Base-by-base conservation (phyloP, 305 asterid genomes). In the Solanum aculeatissimum region DNA sequence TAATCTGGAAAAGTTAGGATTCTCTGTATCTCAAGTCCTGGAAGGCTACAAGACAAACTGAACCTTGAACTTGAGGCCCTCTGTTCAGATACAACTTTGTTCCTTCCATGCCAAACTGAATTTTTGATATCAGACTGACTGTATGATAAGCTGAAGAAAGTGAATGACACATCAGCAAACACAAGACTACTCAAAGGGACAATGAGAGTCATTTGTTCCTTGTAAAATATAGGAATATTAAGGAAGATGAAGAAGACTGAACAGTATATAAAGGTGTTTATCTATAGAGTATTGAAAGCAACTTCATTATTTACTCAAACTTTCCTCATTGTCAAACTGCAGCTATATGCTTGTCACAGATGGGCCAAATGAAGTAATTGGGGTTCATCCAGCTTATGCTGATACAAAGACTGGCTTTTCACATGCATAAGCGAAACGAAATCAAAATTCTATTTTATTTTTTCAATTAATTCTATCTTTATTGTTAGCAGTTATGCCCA, bases 1-100 rank as follows among this genome's bases (percentile, higher is more conserved):
- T 42, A 72, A 72, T 72, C 80, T 45, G 75, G 77, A 16, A 49
- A 65, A 45, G 29, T 32, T 60, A 70, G 57, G 58, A 58, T 21
- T 45, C 32, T 32, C 47, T 45, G 58, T 82, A 62, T 53, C 55
- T 40, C 13, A 51, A 71, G 58, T 51, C 25, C 51, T 53, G 68
- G 54, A 72, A 83, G 82, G 86, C 72, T 78, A 82, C 47, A 82
- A 23, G 47, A 23, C 45, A 84, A 57, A 60, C 23, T 29, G 83
- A 83, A 93, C 97, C 98, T 94, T 89, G 94, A 91, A 88, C 91
- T 92, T 84, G 91, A 92, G 35, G 96, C 91, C 88, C 93, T 89
- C 86, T 90, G 93, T 87, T 94, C 98, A 85, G 91, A 88, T 84
- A 91, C 88, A 85, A 85, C 93, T 89, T 95, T 94, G 89, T 92